Evolutionary conservation across 2,329 filamentous ascomycete genomes (phyloP).

Genomic region (Epichloe amarillans): DNA sequence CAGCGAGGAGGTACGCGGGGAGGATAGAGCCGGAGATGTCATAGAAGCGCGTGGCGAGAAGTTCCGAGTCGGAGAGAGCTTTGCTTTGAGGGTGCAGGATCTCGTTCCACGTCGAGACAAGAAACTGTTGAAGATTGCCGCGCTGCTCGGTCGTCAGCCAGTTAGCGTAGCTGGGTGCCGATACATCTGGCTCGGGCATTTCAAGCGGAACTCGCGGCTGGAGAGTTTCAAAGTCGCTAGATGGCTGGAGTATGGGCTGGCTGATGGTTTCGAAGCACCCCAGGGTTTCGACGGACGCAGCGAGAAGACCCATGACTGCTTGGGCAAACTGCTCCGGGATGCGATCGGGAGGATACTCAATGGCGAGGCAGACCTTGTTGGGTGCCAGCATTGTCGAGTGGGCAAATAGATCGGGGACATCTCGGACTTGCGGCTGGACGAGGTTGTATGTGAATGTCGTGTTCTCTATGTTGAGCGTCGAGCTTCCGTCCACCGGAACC

Average conservation of each 20-base stretch:
- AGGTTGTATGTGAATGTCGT: constrained; percentile 31
- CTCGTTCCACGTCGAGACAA: constrained; percentile 31
- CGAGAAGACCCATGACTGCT: constrained; percentile 31
- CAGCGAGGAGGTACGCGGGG: constrained; percentile 32
- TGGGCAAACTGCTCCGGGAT: constrained; percentile 28
- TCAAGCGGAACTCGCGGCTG: constrained; percentile 29
- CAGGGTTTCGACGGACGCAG: constrained; percentile 30
- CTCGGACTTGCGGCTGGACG: constrained; percentile 25
- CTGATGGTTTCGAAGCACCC: constrained; percentile 31
- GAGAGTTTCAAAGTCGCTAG: constrained; percentile 22
- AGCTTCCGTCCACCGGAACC: constrained; percentile 19
- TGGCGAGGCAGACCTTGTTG: constrained; percentile 26
- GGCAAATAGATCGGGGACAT: constrained; percentile 32
- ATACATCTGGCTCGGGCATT: constrained; percentile 11
- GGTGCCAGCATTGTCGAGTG: constrained; percentile 25
- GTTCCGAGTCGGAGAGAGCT: constrained; percentile 26
- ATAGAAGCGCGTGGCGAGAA: constrained; percentile 35
- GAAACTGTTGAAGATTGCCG: constrained; percentile 25
- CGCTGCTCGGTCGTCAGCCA: constrained; percentile 28
- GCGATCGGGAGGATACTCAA: constrained; percentile 33
- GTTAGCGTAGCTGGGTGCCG: constrained; percentile 4
- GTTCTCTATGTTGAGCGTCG: constrained; percentile 30
- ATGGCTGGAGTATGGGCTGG: constrained; percentile 31
- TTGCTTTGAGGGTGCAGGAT: constrained; percentile 27
- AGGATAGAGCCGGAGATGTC: constrained; percentile 37